phyloP scores from a whole-genome alignment of 2,329 filamentous ascomycete genomes.

The Balansia obtecta region DNA sequence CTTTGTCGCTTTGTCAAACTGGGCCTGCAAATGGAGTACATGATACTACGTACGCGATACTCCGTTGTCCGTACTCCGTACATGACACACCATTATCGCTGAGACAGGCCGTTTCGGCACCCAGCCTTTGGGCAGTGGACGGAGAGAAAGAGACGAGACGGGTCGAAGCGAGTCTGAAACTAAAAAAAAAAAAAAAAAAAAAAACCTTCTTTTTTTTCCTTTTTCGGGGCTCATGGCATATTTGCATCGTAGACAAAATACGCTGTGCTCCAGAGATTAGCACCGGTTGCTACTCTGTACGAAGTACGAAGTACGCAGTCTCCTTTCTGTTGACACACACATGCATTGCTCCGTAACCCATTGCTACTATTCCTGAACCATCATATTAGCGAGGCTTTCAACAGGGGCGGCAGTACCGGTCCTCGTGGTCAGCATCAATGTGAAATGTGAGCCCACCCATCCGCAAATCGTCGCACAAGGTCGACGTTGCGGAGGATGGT shows the following conservation, averaged over 20 bases:
- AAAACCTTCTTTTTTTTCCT: no score
- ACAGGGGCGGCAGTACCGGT: slow-evolving; percentile 1
- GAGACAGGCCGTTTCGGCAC: not conserved
- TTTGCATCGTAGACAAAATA: no score
- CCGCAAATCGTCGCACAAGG: not conserved
- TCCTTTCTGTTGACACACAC: not conserved
- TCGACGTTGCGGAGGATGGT: no score
- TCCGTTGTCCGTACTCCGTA: no score
- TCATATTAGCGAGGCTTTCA: not conserved
- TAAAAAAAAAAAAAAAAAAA: no score
- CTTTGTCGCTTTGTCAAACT: not conserved
- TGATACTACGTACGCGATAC: not conserved
- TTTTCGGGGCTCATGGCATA: no score
- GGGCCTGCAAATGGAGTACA: not conserved
- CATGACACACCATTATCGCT: not conserved
- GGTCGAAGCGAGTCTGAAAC: no score
- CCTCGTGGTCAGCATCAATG: slow-evolving; percentile 1
- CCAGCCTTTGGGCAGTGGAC: not conserved
- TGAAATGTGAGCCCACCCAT: not conserved
- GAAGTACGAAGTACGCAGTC: not conserved
- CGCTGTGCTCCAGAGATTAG: no score
- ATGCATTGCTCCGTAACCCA: not conserved
- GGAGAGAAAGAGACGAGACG: no score
- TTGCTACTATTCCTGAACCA: not conserved
- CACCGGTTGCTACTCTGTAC: no score